Base-by-base conservation (phyloP, 768 basidiomycete species). In the Artomyces pyxidatus region DNA sequence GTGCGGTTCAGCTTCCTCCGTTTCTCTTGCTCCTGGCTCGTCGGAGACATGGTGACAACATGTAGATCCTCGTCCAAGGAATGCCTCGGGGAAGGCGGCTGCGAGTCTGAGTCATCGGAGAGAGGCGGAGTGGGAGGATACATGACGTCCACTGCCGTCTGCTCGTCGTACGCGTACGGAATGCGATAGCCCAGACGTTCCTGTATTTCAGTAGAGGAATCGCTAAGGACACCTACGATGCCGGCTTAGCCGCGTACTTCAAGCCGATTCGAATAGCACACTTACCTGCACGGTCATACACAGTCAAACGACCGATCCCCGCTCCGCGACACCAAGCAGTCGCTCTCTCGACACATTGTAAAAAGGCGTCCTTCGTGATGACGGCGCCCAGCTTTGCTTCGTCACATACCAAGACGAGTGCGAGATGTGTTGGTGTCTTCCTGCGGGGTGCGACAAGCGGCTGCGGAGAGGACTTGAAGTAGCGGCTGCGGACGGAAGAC, bases 61-160 rank as follows among this genome's bases (percentile, higher is more conserved):
- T 27, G 45, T 14, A 42, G 26, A 17, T 39, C 48, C 1, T 39
- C 47, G 23, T 54, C 41, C 35, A 42, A 46, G 17, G 26, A 11
- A 42, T 28, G 19, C 22, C 26, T 46, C 3, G 45, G 28, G 9
- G 46, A 35, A 5, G 27, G 22, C 4, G 22, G 11, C 49, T 80
- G 71, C 10, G 85, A 85, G 22, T 75, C 77, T 22, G 83, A 79
- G 58, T 73, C 74, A 61, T 87, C 86, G 7, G 87, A 89, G 16
- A 75, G 68, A 3, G 87, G 88, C n/a, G 87, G 88, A 0, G 87
- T 89, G 38, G 78, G 68, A 35, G 87, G 88, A 62, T 81, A 88
- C 58, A 80, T 76, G 3, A 76, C 63, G 48, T 85, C 83, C 17
- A 78, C 76, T 48, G 74, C 76, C 47, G 69, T 68, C 41, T 28